These are phyloP conservation scores for Solanum neorickii DNA, from an alignment of 257 asterid genomes.

Conservation along the genomic window DNA sequence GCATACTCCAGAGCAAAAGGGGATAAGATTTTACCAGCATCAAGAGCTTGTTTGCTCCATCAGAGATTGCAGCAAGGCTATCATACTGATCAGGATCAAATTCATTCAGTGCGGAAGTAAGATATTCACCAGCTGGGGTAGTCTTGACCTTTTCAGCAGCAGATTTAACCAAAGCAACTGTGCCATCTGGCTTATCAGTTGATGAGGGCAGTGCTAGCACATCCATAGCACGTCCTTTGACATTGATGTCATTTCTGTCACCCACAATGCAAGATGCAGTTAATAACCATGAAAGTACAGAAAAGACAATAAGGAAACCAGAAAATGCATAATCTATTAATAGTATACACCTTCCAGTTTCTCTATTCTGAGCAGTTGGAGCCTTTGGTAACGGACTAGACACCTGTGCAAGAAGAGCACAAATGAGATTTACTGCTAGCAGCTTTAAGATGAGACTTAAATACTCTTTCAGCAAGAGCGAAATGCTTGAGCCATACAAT, in stretches of 20 bases:
- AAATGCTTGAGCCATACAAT: not conserved
- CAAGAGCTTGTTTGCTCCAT: conserved; percentile 98
- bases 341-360: conserved; percentile 47
- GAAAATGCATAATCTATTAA: not conserved
- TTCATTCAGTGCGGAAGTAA: conserved; percentile 83
- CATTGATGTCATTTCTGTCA: conserved; percentile 48
- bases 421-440: not conserved
- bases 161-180: conserved; percentile 74
- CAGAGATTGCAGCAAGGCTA: conserved; percentile 95
- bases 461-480: not conserved
- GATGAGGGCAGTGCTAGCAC: conserved; percentile 35
- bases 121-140: conserved; percentile 99
- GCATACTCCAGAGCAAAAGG: not conserved
- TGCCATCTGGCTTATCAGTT: conserved; percentile 47
- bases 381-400: conserved; percentile 56
- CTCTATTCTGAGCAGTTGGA: conserved; percentile 43
- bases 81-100: conserved; percentile 98
- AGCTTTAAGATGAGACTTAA: not conserved
- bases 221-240: conserved; percentile 48
- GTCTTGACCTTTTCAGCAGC: conserved; percentile 61
- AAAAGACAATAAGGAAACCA: not conserved
- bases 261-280: conserved; percentile 5
- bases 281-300: not conserved
- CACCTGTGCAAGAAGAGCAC: conserved; percentile 35
- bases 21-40: conserved; percentile 63